Evolutionary conservation across 129 eudicot genomes (phyloP).

Genomic region (Centella asiatica): DNA sequence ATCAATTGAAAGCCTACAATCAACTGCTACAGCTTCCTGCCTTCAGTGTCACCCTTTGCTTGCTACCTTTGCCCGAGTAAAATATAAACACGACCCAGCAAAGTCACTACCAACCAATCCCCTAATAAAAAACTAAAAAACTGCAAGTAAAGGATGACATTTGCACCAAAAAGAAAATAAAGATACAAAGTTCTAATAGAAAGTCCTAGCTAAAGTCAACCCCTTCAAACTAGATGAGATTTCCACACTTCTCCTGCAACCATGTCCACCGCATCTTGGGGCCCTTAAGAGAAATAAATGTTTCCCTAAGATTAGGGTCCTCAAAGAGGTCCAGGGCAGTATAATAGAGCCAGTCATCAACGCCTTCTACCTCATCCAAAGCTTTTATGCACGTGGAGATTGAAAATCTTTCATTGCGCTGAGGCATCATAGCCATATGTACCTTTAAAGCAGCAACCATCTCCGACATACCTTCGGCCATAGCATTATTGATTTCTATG

Average conservation of each 20-base stretch:
- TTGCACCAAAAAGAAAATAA: background rate
- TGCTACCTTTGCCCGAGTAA: too few species aligned
- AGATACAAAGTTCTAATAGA: background rate
- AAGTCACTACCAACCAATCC: too few species aligned
- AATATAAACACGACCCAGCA: too few species aligned
- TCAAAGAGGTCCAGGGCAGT: conserved; percentile 57
- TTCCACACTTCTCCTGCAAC: conserved; percentile 41
- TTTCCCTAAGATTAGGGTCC: conserved; percentile 43
- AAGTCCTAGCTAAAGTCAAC: background rate
- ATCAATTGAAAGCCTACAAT: too few species aligned
- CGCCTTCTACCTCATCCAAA: conserved; percentile 21
- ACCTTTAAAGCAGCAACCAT: conserved; percentile 49
- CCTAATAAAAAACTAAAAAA: too few species aligned
- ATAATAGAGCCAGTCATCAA: conserved; percentile 35
- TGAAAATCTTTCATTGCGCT: conserved; percentile 23
- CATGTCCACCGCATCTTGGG: conserved; percentile 25
- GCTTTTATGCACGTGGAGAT: conserved; percentile 42
- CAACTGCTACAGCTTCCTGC: too few species aligned
- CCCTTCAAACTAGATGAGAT: background rate
- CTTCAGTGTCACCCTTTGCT: too few species aligned
- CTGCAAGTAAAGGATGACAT: background rate
- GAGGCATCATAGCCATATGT: conserved; percentile 8
- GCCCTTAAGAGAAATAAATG: conserved; percentile 38
- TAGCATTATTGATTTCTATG: conserved; percentile 18
- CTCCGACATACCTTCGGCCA: conserved; percentile 40